Evolutionary conservation across 2,329 filamentous ascomycete genomes (phyloP).

Genomic region (Beauveria sp.): DNA sequence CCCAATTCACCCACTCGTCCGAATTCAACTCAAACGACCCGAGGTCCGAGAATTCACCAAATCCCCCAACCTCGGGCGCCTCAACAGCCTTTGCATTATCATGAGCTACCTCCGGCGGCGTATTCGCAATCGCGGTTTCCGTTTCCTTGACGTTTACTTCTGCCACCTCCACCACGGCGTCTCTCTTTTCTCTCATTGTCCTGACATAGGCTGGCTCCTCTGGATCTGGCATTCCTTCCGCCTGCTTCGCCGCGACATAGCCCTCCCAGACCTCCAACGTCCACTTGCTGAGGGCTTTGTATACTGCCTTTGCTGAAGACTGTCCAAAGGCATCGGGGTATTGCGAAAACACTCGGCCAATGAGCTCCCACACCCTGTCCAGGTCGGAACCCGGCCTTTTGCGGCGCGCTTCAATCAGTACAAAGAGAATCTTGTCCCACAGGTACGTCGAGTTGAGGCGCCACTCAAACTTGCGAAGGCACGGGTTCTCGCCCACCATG

Average conservation of each 20-base stretch:
- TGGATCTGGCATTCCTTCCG: not conserved
- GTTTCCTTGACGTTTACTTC: too few relatives aligned
- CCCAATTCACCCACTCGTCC: constrained; percentile 13
- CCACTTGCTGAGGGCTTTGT: constrained; percentile 13
- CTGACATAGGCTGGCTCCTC: constrained; percentile 9
- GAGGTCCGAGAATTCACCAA: not conserved
- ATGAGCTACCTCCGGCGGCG: not conserved
- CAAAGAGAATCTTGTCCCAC: constrained; percentile 24
- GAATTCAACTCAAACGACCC: constrained; percentile 10
- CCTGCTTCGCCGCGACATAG: not conserved
- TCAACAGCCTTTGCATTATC: not conserved
- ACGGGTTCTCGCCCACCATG: constrained; percentile 14
- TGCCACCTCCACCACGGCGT: not conserved
- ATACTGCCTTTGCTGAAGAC: constrained; percentile 16
- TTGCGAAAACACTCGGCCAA: constrained; percentile 18
- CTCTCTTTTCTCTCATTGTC: not conserved
- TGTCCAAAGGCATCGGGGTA: constrained; percentile 17
- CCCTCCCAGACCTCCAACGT: constrained; percentile 12
- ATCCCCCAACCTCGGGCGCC: not conserved
- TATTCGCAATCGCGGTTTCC: not conserved
- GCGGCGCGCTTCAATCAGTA: constrained; percentile 22
- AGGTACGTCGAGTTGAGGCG: constrained; percentile 21
- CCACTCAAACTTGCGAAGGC: constrained; percentile 21
- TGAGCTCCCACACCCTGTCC: constrained; percentile 20
- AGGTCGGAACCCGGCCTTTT: constrained; percentile 21